Percentiles rank a stretch among this genome's conserved stretches.
These are phyloP conservation scores for Antrodiella citrinella DNA, from an alignment of 768 basidiomycete species.

Conservation along the genomic window DNA sequence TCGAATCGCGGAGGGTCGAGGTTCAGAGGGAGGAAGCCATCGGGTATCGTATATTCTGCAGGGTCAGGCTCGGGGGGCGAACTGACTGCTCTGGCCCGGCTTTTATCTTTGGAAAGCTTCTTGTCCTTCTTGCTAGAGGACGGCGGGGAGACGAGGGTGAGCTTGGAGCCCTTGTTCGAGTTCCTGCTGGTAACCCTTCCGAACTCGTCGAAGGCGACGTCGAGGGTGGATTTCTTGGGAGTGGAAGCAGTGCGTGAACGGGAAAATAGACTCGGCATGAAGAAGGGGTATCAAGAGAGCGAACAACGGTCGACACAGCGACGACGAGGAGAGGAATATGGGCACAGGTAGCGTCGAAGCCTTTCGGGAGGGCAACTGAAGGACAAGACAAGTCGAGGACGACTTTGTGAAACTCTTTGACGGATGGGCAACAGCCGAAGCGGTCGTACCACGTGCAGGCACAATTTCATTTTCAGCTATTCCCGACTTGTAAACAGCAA, in stretches of 20 bases:
- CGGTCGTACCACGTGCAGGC: background rate
- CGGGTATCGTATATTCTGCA: constrained; percentile 23
- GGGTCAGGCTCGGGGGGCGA: constrained; percentile 29
- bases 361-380: background rate
- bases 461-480: background rate
- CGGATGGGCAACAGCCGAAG: background rate
- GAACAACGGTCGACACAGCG: constrained; percentile 12
- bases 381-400: background rate
- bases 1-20: constrained; percentile 25
- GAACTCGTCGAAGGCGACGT: constrained; percentile 50
- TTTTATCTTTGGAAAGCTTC: constrained; percentile 37
- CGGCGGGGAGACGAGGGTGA: constrained; percentile 16
- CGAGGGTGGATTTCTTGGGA: constrained; percentile 23
- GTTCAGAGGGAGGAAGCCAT: constrained; percentile 27
- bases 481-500: too few species aligned
- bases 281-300: constrained; percentile 12
- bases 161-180: constrained; percentile 24
- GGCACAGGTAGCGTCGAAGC: background rate
- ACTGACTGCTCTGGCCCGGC: constrained; percentile 35
- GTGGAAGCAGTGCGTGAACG: constrained; percentile 58
- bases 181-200: constrained; percentile 46
- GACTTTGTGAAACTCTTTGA: background rate
- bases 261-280: constrained; percentile 73
- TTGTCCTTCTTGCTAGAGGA: constrained; percentile 39
- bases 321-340: constrained; percentile 10